Evolutionary conservation across 176 grass and related monocot genomes (phyloP).

Genomic region (Aechmea fasciata): DNA sequence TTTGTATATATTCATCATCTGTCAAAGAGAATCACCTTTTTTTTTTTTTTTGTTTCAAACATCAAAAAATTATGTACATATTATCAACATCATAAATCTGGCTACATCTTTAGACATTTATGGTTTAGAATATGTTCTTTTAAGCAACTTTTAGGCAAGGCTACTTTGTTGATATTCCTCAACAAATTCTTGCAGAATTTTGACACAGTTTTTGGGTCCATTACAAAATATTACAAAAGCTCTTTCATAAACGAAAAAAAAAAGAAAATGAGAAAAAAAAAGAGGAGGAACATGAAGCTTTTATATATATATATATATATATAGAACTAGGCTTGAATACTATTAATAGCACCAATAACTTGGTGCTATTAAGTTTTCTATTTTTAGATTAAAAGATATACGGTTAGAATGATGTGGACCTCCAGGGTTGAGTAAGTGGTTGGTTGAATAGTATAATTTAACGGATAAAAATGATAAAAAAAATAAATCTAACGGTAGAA

Average conservation of each 20-base stretch:
- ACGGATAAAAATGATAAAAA: too few species aligned
- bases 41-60: background rate
- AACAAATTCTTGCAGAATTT: conserved; percentile 37
- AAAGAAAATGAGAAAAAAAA: background rate
- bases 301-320: too few species aligned
- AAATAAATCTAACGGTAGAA: too few species aligned
- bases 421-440: too few species aligned
- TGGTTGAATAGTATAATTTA: too few species aligned
- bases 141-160: conserved; percentile 34
- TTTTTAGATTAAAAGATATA: too few species aligned
- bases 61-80: background rate
- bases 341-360: too few species aligned
- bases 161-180: conserved; percentile 31
- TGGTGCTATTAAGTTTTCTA: too few species aligned
- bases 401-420: too few species aligned
- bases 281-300: background rate
- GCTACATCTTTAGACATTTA: conserved; percentile 12
- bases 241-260: background rate
- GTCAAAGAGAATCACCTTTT: too few species aligned
- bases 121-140: conserved; percentile 40
- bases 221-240: conserved; percentile 21
- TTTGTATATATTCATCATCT: too few species aligned
- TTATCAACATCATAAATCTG: background rate
- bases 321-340: too few species aligned
- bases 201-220: conserved; percentile 16